Evolutionary conservation across 208 protist genomes (phyloP).

Genomic region (Acanthamoeba royreba): DNA sequence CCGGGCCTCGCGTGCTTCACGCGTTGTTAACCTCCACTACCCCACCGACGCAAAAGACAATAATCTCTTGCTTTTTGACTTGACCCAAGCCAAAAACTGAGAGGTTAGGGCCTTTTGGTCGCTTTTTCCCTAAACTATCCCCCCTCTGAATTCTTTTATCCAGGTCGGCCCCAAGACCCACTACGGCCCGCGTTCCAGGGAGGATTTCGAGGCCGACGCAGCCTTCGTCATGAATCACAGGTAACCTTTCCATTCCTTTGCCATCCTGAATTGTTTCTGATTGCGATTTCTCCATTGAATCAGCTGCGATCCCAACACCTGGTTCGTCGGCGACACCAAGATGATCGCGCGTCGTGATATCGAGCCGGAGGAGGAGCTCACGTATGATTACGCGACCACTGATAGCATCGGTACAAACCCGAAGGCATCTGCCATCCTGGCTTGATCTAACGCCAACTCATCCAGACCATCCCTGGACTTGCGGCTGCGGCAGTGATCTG

Average conservation of each 20-base stretch:
- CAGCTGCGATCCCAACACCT: conserved; percentile 49
- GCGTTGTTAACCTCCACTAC: neutral
- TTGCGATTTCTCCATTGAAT: neutral
- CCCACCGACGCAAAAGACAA: neutral
- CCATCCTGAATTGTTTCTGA: neutral
- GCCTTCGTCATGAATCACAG: conserved; percentile 46
- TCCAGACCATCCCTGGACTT: conserved; percentile 36
- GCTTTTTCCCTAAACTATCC: neutral
- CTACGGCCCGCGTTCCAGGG: conserved; percentile 21
- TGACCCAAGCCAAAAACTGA: neutral
- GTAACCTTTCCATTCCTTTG: neutral
- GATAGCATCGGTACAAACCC: neutral
- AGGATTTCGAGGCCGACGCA: conserved; percentile 43
- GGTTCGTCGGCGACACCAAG: conserved; percentile 43
- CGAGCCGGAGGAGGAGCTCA: conserved; percentile 43
- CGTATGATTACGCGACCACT: conserved; percentile 49
- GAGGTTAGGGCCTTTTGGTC: neutral
- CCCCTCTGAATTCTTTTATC: neutral
- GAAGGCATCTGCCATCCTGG: neutral
- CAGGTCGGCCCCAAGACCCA: conserved; percentile 41
- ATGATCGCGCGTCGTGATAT: conserved; percentile 40
- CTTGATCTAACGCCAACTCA: neutral
- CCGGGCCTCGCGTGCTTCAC: neutral
- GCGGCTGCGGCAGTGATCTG: conserved; percentile 12
- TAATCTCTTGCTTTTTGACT: neutral